phyloP scores from a whole-genome alignment of 805 yeast species.

The Spathaspora boniae region DNA sequence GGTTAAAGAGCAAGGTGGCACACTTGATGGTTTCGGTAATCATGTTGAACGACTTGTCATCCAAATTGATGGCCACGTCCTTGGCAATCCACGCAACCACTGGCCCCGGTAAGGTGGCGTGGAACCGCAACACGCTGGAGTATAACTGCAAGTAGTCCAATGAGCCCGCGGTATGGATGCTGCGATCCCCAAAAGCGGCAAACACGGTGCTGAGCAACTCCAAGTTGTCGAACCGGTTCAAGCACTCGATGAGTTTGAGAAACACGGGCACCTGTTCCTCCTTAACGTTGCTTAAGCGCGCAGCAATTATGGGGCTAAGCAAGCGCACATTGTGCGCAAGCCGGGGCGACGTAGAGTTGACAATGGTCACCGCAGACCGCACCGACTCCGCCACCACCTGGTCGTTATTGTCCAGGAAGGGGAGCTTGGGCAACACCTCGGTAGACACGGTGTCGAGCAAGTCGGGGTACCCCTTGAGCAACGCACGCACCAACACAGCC shows the following conservation, averaged over 20 bases:
- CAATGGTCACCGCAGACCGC: conserved; percentile 22
- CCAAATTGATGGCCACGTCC: conserved; percentile 22
- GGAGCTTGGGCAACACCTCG: conserved; percentile 7
- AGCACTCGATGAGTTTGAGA: conserved; percentile 25
- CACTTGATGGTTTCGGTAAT: conserved; percentile 24
- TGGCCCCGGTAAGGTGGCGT: conserved; percentile 15
- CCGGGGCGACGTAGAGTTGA: conserved; percentile 5
- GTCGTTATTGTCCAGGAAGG: conserved; percentile 43
- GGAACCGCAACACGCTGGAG: conserved; percentile 19
- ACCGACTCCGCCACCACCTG: conserved; percentile 51
- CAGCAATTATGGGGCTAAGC: conserved; percentile 5
- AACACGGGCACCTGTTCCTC: conserved; percentile 20
- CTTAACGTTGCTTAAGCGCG: conserved; percentile 2
- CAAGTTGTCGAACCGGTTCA: conserved; percentile 16
- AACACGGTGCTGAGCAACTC: conserved; percentile 17
- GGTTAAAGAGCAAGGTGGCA: conserved; percentile 5
- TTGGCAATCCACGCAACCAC: conserved; percentile 19
- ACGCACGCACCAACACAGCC: conserved; percentile 34
- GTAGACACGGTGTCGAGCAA: conserved; percentile 10
- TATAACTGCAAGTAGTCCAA: conserved; percentile 27
- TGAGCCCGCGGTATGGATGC: conserved; percentile 19
- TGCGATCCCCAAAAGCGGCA: conserved; percentile 15
- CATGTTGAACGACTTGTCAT: conserved; percentile 23
- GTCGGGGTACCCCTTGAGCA: conserved; percentile 33
- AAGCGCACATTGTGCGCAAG: conserved; percentile 2